Percentiles rank a stretch among this genome's conserved stretches.
Conservation (phyloP, 2,329 filamentous ascomycete genomes). For the Ceratocystis harringtonii region DNA sequence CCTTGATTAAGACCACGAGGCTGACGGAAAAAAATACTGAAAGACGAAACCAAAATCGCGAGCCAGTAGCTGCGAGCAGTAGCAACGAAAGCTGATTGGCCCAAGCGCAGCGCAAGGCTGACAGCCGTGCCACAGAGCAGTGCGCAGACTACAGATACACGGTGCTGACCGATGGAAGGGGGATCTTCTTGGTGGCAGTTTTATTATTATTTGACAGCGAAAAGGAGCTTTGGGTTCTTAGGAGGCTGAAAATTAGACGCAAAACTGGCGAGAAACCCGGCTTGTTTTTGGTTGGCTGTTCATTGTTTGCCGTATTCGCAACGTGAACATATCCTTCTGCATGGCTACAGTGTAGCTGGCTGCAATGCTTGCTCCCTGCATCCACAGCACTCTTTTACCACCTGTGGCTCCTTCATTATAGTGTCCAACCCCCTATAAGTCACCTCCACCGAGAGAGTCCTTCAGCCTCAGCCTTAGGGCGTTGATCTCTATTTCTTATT, state of each 20-base stretch:
- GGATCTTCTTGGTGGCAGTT: too few species aligned
- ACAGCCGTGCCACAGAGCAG: not conserved
- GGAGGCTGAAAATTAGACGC: too few species aligned
- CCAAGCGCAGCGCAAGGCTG: not conserved
- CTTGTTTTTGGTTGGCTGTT: too few species aligned
- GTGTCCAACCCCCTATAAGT: not conserved
- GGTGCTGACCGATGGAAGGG: not conserved
- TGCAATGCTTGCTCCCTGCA: not conserved
- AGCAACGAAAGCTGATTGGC: not conserved
- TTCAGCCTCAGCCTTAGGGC: not conserved
- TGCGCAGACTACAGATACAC: not conserved
- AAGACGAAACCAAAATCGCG: not conserved
- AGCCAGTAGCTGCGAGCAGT: not conserved
- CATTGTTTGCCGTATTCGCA: too few species aligned
- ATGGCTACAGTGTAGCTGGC: not conserved
- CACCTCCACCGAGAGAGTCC: not conserved
- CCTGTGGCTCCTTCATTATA: not conserved
- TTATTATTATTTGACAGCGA: too few species aligned
- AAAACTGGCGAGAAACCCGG: too few species aligned
- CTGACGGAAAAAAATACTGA: not conserved
- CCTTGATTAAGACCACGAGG: not conserved
- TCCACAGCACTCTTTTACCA: not conserved
- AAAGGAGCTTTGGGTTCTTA: too few species aligned
- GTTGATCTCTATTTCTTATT: not conserved
- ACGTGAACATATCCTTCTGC: too few species aligned